Percentiles rank a stretch among this genome's conserved stretches.
phyloP scores from a whole-genome alignment of 1,284 basidiomycete genomes.

The Phylloboletellus chloephorus region DNA sequence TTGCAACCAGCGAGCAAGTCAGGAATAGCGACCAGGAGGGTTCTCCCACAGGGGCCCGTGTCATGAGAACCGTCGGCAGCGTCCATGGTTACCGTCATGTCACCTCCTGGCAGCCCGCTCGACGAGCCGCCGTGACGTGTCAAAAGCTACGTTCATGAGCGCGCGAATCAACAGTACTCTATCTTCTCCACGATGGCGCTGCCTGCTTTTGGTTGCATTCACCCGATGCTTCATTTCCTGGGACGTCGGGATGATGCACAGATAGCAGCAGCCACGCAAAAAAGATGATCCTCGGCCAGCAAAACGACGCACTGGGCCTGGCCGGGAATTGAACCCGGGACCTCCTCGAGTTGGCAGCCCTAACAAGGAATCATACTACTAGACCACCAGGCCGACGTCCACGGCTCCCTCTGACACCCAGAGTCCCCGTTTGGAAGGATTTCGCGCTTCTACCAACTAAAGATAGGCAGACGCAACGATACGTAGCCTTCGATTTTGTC shows the following conservation, averaged over 20 bases:
- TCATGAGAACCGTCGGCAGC: no score
- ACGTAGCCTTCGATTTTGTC: no score
- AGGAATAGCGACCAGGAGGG: not conserved
- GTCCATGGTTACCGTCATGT: no score
- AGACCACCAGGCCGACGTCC: conserved; percentile 55
- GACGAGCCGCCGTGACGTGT: conserved; percentile 36
- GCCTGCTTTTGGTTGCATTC: conserved; percentile 6
- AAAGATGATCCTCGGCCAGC: conserved; percentile 3
- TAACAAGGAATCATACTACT: conserved; percentile 72
- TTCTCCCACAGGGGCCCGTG: conserved; percentile 1
- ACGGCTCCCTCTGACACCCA: not conserved
- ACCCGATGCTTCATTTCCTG: conserved; percentile 19
- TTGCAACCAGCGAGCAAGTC: no score
- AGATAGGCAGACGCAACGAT: no score
- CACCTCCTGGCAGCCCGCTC: no score
- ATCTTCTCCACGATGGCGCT: conserved; percentile 11
- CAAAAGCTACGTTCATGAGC: conserved; percentile 34
- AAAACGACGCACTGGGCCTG: conserved; percentile 46
- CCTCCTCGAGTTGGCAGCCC: conserved; percentile 60
- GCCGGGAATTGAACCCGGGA: conserved; percentile 84
- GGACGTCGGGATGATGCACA: conserved; percentile 9
- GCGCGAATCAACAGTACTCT: conserved; percentile 27
- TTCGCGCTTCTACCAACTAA: no score
- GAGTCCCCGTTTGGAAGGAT: not conserved
- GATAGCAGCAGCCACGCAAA: not conserved